Evolutionary conservation across 768 basidiomycete genomes (phyloP).

Genomic region (Suillus placidus): DNA sequence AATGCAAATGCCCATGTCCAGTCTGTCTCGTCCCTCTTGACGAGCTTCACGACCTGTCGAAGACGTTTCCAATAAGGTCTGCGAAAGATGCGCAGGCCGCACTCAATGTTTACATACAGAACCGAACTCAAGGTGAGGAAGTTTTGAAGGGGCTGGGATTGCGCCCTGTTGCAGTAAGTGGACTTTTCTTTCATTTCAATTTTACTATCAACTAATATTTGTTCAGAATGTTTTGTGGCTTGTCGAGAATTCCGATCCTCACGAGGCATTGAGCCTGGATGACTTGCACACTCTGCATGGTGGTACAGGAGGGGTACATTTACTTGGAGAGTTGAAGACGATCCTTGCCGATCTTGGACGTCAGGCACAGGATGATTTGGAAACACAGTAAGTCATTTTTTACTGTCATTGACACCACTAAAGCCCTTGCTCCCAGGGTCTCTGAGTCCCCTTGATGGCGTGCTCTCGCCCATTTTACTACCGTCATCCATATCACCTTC

Average conservation of each 20-base stretch:
- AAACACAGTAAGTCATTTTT: background rate
- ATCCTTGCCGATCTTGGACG: constrained; percentile 19
- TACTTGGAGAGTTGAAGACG: constrained; percentile 29
- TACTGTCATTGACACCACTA: constrained; percentile 8
- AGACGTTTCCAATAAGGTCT: background rate
- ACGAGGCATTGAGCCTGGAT: constrained; percentile 39
- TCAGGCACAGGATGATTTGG: background rate
- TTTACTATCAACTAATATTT: background rate
- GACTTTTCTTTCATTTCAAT: too few species aligned
- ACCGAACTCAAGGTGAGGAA: too few species aligned
- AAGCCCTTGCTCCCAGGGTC: constrained; percentile 24
- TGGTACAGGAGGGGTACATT: constrained; percentile 37
- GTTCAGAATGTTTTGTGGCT: constrained; percentile 44
- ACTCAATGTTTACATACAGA: too few species aligned
- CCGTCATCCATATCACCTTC: constrained; percentile 31
- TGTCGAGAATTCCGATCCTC: constrained; percentile 37
- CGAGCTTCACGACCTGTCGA: constrained; percentile 22
- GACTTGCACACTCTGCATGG: constrained; percentile 37
- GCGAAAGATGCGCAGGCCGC: background rate
- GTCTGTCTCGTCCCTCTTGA: constrained; percentile 37
- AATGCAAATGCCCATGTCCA: constrained; percentile 35
- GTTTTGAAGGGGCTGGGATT: too few species aligned
- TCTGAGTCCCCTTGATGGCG: constrained; percentile 36
- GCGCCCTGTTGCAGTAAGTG: too few species aligned
- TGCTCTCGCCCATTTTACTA: constrained; percentile 35